Percentiles rank a stretch among this genome's conserved stretches.
Conservation (phyloP, 148 eudicot genomes). For the Linanthus parryae region DNA sequence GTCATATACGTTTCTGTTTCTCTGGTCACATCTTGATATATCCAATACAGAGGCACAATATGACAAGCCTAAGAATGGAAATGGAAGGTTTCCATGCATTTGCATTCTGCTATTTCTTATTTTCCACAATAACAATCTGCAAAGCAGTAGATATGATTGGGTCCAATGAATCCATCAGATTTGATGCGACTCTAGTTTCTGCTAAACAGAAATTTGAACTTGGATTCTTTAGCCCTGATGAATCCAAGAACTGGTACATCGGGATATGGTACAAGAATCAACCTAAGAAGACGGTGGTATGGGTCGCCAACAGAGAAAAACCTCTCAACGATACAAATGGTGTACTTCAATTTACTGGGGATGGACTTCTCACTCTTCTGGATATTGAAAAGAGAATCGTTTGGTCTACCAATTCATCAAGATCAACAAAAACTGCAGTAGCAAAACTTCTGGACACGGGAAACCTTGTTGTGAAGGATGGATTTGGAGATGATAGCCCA, state of each 20-base stretch:
- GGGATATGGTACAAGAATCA: constrained; percentile 10
- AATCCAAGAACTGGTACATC: constrained; percentile 1
- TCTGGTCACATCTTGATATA: too few species aligned
- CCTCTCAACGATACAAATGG: constrained; percentile 5
- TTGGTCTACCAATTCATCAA: constrained; percentile 15
- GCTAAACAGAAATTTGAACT: constrained; percentile 3
- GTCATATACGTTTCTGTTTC: too few species aligned
- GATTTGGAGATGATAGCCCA: constrained; percentile 2
- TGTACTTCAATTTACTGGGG: not conserved
- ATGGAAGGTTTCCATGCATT: too few species aligned
- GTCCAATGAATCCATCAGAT: not conserved
- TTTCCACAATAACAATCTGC: too few species aligned
- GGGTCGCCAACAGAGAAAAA: constrained; percentile 15
- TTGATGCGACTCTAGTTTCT: constrained; percentile 5
- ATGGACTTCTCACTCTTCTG: constrained; percentile 3
- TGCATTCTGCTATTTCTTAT: too few species aligned
- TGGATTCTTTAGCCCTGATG: constrained; percentile 11
- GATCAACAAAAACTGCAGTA: constrained; percentile 12
- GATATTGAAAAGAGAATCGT: not conserved
- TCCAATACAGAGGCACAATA: too few species aligned
- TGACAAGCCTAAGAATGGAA: too few species aligned
- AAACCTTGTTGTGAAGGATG: constrained; percentile 24
- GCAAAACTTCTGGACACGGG: constrained; percentile 27
- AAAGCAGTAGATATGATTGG: too few species aligned
- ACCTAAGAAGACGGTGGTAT: not conserved